Base-by-base conservation (phyloP, 768 basidiomycete genomes). In the Pleurotus cornucopiae region DNA sequence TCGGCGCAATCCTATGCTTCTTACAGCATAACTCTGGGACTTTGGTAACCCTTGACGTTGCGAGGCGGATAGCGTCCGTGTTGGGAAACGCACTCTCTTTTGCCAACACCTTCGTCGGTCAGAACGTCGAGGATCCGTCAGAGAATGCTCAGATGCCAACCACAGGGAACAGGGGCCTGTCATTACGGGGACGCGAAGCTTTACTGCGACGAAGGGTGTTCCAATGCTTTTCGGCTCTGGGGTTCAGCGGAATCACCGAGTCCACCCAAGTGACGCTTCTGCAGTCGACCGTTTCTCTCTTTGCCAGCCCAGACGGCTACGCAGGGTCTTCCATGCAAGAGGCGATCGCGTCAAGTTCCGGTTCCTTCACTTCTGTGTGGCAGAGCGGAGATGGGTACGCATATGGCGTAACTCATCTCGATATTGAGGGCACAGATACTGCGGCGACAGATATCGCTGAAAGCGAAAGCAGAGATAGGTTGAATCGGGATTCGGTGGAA, bases 1-100 rank as follows among this genome's bases (percentile, higher is more conserved):
- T 98, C 14, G 85, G 91, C 1, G 92, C 97, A 7, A 86, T 98
- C 26, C 75, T 93, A 26, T 88, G 86, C 63, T 98, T 98, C 73
- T 73, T 98, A 40, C 79, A 83, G 46, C 85, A 94, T 66, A 98
- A 96, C 66, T 69, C 78, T 2, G 71, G 80, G 2, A 76, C 83
- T 4, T 74, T 98, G 13, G 85, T 96, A 58, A 94, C 91, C 4
- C 82, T 96, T 6, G 97, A 98, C 64, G 91, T 96, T 16, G 89
- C 91, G 3, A 80, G 96, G 14, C 84, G 97, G 4, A 83, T 99
- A 44, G 85, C 91, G 9, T 88, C 91, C 1, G 73, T 98, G 20
- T 76, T 99, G 39, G 83, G 85, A 66, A 98, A 98, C 62, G 91
- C 93, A 0, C 81, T 98, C n/a, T 79, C 84, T 2, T 98, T 98